phyloP scores from a whole-genome alignment of 371 early-diverging fungal species.

The Zychaea mexicana region DNA sequence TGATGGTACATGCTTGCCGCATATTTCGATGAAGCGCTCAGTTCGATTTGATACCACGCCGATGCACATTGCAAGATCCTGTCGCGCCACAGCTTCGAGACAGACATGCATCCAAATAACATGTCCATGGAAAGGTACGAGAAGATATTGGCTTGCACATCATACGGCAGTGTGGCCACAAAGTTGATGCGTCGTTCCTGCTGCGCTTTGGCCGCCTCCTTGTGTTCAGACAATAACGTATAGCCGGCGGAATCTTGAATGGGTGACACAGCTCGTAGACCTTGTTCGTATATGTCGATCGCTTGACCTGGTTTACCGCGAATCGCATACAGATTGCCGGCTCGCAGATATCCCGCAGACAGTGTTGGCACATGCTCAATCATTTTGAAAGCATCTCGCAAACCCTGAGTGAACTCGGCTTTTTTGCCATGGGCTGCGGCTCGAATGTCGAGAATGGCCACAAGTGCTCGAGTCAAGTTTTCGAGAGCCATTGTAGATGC shows the following conservation, averaged over 20 bases:
- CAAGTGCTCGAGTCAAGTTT: not conserved
- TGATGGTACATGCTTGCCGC: slow-evolving; percentile 1
- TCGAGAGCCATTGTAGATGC: not conserved
- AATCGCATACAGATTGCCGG: slow-evolving; percentile 4
- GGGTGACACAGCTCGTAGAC: slow-evolving; percentile 5
- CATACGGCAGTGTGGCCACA: not conserved
- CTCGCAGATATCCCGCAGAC: slow-evolving; percentile 5
- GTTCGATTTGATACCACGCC: slow-evolving; percentile 9
- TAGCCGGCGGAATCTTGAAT: not conserved
- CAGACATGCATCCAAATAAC: slow-evolving; percentile 6
- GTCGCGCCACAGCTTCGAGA: slow-evolving; percentile 8
- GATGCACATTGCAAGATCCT: slow-evolving; percentile 3
- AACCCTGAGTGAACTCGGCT: slow-evolving; percentile 1
- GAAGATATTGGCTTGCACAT: not conserved
- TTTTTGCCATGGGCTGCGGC: slow-evolving; percentile 1
- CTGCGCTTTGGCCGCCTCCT: slow-evolving; percentile 6
- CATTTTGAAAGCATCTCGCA: slow-evolving; percentile 7
- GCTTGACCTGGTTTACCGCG: slow-evolving; percentile 7
- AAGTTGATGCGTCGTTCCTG: slow-evolving; percentile 8
- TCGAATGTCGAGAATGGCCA: slow-evolving; percentile 4
- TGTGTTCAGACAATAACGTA: not conserved
- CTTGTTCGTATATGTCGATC: slow-evolving; percentile 4
- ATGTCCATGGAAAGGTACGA: not conserved
- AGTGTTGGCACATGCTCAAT: slow-evolving; percentile 1
- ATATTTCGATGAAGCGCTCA: not conserved